Conservation (phyloP, 768 basidiomycete species). For the Cystobasidium ongulense region DNA sequence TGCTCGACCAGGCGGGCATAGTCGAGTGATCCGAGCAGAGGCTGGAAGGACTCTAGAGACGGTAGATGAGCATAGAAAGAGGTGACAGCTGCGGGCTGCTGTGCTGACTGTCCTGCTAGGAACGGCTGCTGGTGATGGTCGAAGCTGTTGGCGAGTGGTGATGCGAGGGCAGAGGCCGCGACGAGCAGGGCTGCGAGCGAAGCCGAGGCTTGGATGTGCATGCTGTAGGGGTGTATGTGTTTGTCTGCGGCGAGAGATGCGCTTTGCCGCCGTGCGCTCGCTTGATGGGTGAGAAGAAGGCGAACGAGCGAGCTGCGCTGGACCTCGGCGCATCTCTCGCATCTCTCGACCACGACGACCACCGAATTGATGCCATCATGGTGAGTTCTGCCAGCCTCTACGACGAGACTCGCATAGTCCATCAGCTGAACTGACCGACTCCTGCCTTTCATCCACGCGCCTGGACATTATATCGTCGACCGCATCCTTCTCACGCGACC, state of each 20-base stretch:
- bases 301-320: not conserved
- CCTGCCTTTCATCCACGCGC: too few relatives aligned
- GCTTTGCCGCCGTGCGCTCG: not conserved
- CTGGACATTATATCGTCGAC: too few relatives aligned
- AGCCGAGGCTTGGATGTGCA: not conserved
- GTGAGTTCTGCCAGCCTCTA: too few relatives aligned
- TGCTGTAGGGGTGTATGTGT: too few relatives aligned
- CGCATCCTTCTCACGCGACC: not conserved
- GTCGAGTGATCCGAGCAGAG: not conserved
- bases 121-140: not conserved
- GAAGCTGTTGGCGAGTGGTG: not conserved
- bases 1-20: slow-evolving; percentile 27
- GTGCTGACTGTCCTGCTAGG: not conserved
- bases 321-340: not conserved
- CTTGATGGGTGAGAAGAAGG: not conserved
- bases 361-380: not conserved
- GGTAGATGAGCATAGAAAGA: not conserved
- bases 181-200: not conserved
- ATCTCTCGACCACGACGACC: not conserved
- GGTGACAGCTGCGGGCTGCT: not conserved
- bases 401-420: too few relatives aligned
- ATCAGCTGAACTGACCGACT: not conserved
- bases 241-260: too few relatives aligned
- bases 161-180: not conserved
- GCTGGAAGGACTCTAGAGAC: not conserved